These are phyloP conservation scores for Miscanthus lutarioriparius DNA, from an alignment of 176 grass and related monocot genomes.

Conservation along the genomic window DNA sequence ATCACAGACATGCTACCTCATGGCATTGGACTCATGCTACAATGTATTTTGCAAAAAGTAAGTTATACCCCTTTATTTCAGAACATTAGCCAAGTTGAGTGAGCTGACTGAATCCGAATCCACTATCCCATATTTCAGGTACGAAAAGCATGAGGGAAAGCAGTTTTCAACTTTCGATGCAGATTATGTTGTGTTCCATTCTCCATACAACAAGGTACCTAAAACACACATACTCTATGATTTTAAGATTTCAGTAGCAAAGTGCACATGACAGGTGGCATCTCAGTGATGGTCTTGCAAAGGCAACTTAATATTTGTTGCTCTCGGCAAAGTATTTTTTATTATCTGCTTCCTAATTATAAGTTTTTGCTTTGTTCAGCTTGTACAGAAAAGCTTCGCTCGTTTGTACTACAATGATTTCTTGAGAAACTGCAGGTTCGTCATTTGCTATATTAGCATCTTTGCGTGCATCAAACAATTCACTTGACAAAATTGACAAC, in stretches of 20 bases:
- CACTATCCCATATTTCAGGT: slow-evolving; percentile 51
- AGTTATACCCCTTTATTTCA: background rate
- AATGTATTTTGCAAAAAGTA: slow-evolving; percentile 57
- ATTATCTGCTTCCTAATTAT: background rate
- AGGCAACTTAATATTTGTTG: background rate
- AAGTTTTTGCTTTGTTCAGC: slow-evolving; percentile 39
- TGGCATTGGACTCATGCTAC: slow-evolving; percentile 87
- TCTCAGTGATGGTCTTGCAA: background rate
- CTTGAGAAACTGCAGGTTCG: slow-evolving; percentile 73
- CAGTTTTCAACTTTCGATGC: slow-evolving; percentile 81
- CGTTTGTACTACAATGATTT: slow-evolving; percentile 89
- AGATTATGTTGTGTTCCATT: slow-evolving; percentile 96
- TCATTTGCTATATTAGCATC: background rate
- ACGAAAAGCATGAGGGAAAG: slow-evolving; percentile 71
- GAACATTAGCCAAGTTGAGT: slow-evolving; percentile 5
- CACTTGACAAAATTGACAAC: background rate
- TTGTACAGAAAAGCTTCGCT: slow-evolving; percentile 96
- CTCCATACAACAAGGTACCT: slow-evolving; percentile 97
- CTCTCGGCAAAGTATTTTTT: background rate
- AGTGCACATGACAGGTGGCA: background rate
- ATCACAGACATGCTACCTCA: slow-evolving; percentile 96
- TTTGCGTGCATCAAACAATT: background rate
- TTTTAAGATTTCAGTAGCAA: background rate
- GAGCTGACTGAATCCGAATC: background rate
- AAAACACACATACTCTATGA: background rate